These are phyloP conservation scores for Trypanosoma melophagium DNA, from an alignment of 208 protist genomes.

Conservation along the genomic window DNA sequence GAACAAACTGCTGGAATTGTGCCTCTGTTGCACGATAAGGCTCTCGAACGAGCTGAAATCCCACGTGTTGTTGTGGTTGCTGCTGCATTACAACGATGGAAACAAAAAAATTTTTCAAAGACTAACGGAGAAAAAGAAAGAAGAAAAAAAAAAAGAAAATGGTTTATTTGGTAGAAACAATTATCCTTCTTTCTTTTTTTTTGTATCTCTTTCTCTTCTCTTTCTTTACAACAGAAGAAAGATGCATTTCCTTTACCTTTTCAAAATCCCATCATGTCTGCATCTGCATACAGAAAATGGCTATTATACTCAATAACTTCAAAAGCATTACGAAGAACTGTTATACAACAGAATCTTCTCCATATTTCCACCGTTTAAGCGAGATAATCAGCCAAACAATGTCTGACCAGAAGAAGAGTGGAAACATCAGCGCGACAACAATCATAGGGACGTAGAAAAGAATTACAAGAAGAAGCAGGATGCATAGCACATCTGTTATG, in stretches of 20 bases:
- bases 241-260: too few species aligned
- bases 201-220: too few species aligned
- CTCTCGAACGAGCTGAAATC: conserved; percentile 32
- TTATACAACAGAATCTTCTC: neutral
- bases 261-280: conserved; percentile 9
- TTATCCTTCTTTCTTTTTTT: too few species aligned
- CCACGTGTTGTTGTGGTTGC: conserved; percentile 15
- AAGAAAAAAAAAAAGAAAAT: conserved; percentile 1
- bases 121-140: neutral
- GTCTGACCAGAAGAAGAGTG: conserved; percentile 9
- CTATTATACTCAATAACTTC: neutral
- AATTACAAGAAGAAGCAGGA: neutral
- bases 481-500: conserved; percentile 18
- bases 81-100: conserved; percentile 17
- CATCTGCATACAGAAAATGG: too few species aligned
- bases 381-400: conserved; percentile 16
- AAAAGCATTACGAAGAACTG: neutral
- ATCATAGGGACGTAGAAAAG: conserved; percentile 3
- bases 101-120: conserved; percentile 4
- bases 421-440: conserved; percentile 22
- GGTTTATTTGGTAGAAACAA: too few species aligned
- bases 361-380: neutral
- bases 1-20: conserved; percentile 65
- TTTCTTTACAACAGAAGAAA: too few species aligned
- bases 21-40: conserved; percentile 54